phyloP scores from a whole-genome alignment of 805 yeast genomes.

The Myxozyma vanderwaltii region DNA sequence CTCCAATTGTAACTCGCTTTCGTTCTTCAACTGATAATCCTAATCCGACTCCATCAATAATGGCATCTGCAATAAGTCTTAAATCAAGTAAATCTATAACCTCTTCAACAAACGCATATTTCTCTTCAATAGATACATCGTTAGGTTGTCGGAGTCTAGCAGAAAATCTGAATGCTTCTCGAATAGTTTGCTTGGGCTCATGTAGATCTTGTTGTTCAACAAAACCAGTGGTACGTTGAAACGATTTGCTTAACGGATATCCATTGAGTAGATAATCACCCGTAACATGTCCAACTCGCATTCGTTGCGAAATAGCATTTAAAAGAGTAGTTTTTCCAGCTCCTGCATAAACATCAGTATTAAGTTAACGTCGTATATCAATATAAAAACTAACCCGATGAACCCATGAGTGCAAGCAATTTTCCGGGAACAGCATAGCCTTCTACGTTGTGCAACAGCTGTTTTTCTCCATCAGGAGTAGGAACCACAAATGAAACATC shows the following conservation, averaged over 20 bases:
- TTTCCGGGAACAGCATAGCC: constrained; percentile 79
- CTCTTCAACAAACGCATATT: constrained; percentile 65
- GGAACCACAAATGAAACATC: constrained; percentile 38
- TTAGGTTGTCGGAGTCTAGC: constrained; percentile 69
- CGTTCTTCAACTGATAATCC: constrained; percentile 67
- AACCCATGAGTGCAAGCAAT: constrained; percentile 67
- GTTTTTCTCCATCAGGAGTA: constrained; percentile 43
- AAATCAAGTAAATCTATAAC: constrained; percentile 65
- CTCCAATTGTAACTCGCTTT: constrained; percentile 65
- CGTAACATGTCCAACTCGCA: constrained; percentile 68
- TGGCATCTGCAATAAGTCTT: constrained; percentile 66
- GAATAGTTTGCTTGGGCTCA: constrained; percentile 63
- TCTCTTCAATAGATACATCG: constrained; percentile 54
- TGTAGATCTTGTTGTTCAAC: constrained; percentile 80
- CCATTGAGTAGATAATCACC: constrained; percentile 72
- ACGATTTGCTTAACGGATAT: constrained; percentile 57
- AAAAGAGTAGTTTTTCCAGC: constrained; percentile 79
- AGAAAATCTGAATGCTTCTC: constrained; percentile 69
- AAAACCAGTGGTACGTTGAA: constrained; percentile 69
- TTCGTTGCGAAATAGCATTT: constrained; percentile 70
- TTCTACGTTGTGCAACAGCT: constrained; percentile 60
- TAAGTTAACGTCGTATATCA: neutral
- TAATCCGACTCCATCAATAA: constrained; percentile 74
- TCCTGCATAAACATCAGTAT: too few species aligned
- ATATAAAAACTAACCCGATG: constrained; percentile 50